Evolutionary conservation across 1,284 basidiomycete genomes (phyloP).

Genomic region (Cutaneotrichosporon sp.): DNA sequence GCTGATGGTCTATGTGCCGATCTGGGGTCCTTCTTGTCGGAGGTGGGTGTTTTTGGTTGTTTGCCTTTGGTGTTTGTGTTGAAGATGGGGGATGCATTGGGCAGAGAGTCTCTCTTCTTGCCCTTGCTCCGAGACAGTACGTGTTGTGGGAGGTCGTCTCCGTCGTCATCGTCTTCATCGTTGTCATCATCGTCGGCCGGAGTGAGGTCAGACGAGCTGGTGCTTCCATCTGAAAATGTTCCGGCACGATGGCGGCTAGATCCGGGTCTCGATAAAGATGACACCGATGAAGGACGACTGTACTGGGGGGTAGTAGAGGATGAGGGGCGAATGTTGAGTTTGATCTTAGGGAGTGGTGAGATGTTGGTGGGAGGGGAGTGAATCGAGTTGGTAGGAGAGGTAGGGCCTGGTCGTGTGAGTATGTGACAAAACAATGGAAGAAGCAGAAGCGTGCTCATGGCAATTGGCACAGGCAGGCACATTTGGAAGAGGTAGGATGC

Average conservation of each 20-base stretch:
- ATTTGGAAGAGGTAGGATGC: neutral
- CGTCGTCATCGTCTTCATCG: conserved; percentile 14
- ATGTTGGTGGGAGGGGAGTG: conserved; percentile 13
- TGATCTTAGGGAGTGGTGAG: conserved; percentile 20
- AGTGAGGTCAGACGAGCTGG: conserved; percentile 21
- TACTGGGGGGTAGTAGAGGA: conserved; percentile 4
- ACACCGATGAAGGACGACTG: conserved; percentile 7
- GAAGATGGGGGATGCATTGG: neutral
- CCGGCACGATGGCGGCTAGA: conserved; percentile 10
- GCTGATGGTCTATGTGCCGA: conserved; percentile 16
- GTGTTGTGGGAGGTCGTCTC: conserved; percentile 11
- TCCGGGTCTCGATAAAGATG: conserved; percentile 5
- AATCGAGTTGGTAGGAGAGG: conserved; percentile 17
- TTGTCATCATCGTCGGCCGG: conserved; percentile 23
- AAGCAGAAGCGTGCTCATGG: neutral
- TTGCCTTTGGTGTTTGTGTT: conserved; percentile 9
- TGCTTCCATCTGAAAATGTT: conserved; percentile 16
- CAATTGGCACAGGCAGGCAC: neutral
- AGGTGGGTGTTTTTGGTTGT: conserved; percentile 9
- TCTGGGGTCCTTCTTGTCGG: neutral
- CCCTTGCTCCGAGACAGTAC: conserved; percentile 2
- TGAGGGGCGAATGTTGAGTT: conserved; percentile 15
- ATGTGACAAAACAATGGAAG: neutral
- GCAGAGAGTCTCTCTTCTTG: conserved; percentile 15
- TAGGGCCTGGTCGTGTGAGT: conserved; percentile 26